These are phyloP conservation scores for Silene noctiflora DNA, from an alignment of 179 eudicot species.

Conservation along the genomic window DNA sequence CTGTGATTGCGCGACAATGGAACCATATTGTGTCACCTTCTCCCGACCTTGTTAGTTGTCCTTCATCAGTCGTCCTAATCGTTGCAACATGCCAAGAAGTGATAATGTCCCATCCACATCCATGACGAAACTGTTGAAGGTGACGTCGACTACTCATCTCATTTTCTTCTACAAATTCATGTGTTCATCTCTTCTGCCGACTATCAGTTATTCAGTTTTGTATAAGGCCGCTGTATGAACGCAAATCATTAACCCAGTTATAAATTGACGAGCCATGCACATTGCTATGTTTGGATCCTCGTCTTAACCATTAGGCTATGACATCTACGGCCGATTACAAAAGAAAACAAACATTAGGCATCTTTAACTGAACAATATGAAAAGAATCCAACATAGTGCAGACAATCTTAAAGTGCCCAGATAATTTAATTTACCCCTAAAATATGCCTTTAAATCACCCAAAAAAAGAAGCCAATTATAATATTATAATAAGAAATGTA, in stretches of 20 bases:
- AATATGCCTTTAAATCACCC: not conserved
- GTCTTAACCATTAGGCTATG: too few relatives aligned
- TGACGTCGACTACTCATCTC: too few relatives aligned
- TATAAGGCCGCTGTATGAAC: too few relatives aligned
- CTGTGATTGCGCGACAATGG: not conserved
- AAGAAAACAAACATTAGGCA: not conserved
- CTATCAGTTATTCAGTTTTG: too few relatives aligned
- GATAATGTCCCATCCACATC: too few relatives aligned
- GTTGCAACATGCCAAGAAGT: too few relatives aligned
- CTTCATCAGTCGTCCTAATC: not conserved
- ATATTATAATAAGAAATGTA: not conserved
- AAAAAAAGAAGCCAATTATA: not conserved
- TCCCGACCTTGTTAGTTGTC: not conserved
- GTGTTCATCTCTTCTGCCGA: too few relatives aligned
- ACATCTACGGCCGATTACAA: not conserved
- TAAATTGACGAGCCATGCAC: too few relatives aligned
- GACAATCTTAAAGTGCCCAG: constrained; percentile 9
- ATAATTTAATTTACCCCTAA: not conserved
- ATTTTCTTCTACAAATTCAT: too few relatives aligned
- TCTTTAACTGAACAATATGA: constrained; percentile 14
- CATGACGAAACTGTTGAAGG: too few relatives aligned
- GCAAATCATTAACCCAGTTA: too few relatives aligned
- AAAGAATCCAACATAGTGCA: constrained; percentile 13
- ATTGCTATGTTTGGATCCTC: too few relatives aligned
- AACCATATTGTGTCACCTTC: not conserved